Percentiles rank a stretch among this genome's conserved stretches.
These are phyloP conservation scores for Leccinum solheimii DNA, from an alignment of 1,284 basidiomycete species.

Conservation along the genomic window DNA sequence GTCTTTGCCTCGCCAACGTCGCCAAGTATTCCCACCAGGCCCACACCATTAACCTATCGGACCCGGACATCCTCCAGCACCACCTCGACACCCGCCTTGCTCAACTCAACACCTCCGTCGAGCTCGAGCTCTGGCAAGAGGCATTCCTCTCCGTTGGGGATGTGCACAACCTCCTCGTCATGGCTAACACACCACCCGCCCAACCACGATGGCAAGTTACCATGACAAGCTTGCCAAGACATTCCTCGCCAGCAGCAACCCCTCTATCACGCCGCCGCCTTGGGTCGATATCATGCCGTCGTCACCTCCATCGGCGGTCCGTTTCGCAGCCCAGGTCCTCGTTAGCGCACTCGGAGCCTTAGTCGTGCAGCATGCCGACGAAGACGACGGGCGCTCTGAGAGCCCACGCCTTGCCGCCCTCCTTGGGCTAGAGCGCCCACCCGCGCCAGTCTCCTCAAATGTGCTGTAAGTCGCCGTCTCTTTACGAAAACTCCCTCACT, in stretches of 20 bases:
- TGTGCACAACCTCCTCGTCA: slow-evolving; percentile 89
- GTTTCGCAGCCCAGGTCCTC: slow-evolving; percentile 90
- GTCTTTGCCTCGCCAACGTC: slow-evolving; percentile 93
- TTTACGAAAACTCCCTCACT: too few relatives aligned
- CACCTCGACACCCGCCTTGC: slow-evolving; percentile 81
- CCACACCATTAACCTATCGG: slow-evolving; percentile 97
- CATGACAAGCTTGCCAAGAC: slow-evolving; percentile 96
- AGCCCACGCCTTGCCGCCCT: too few relatives aligned
- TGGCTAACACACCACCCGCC: slow-evolving; percentile 75
- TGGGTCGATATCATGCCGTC: slow-evolving; percentile 36
- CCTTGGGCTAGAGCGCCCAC: too few relatives aligned
- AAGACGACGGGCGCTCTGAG: too few relatives aligned
- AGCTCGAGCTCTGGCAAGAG: slow-evolving; percentile 91
- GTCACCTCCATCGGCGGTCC: slow-evolving; percentile 56
- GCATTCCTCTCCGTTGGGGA: too few relatives aligned
- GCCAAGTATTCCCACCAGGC: slow-evolving; percentile 95
- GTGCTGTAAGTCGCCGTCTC: too few relatives aligned
- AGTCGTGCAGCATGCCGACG: too few relatives aligned
- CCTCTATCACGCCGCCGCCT: slow-evolving; percentile 87
- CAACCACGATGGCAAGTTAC: slow-evolving; percentile 98
- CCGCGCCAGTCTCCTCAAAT: too few relatives aligned
- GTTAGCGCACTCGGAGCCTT: slow-evolving; percentile 74
- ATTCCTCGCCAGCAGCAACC: slow-evolving; percentile 89
- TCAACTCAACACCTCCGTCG: slow-evolving; percentile 97
- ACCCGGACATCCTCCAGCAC: slow-evolving; percentile 91